A percentile compares a stretch with the other conserved stretches of the same genome.
These are phyloP conservation scores for Cercospora sojina DNA, from an alignment of 2,329 filamentous ascomycete species.

Conservation along the genomic window DNA sequence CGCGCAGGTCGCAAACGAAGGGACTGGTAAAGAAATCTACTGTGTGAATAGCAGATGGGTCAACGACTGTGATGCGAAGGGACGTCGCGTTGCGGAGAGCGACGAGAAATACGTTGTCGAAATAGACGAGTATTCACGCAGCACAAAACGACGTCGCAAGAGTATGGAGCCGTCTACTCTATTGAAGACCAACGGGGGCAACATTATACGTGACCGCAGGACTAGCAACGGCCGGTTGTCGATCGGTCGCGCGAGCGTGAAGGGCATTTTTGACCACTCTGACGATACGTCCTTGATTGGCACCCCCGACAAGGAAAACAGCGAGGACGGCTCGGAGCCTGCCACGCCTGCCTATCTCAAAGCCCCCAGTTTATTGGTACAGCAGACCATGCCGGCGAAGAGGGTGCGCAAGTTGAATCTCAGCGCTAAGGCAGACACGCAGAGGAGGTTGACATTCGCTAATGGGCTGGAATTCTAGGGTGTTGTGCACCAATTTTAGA, in stretches of 20 bases:
- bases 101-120: constrained; percentile 39
- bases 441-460: constrained; percentile 36
- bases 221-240: constrained; percentile 33
- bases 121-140: constrained; percentile 34
- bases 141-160: constrained; percentile 38
- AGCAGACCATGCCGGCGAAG: constrained; percentile 40
- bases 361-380: constrained; percentile 32
- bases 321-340: constrained; percentile 28
- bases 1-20: constrained; percentile 30
- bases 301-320: constrained; percentile 31
- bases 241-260: constrained; percentile 29
- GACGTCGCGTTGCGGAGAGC: constrained; percentile 34
- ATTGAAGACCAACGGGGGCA: constrained; percentile 35
- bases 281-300: constrained; percentile 5
- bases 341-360: constrained; percentile 36
- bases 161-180: constrained; percentile 40
- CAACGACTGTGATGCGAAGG: constrained; percentile 37
- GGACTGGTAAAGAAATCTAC: constrained; percentile 31
- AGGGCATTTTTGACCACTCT: constrained; percentile 9
- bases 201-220: constrained; percentile 36
- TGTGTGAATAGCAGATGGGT: constrained; percentile 43
- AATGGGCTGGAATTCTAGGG: constrained; percentile 19
- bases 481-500: neutral
- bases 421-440: constrained; percentile 27
- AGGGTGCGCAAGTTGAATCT: constrained; percentile 37